Percentiles rank a stretch among this genome's conserved stretches.
Conservation (phyloP, 345 rosid genomes). For the Citrus glauca region DNA sequence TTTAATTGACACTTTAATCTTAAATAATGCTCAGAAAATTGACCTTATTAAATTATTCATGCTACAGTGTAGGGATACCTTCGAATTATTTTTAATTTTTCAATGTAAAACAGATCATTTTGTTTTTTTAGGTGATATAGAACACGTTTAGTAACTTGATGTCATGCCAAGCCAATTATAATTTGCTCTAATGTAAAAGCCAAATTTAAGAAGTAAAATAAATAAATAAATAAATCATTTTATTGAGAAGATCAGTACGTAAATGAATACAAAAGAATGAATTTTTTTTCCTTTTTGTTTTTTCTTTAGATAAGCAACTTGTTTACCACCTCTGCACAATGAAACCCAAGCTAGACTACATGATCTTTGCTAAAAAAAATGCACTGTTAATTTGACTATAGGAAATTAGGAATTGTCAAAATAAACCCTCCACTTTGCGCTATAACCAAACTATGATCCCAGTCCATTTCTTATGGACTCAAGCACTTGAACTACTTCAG, state of each 20-base stretch:
- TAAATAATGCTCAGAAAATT: background rate
- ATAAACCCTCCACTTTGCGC: constrained; percentile 7
- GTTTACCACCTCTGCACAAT: constrained; percentile 25
- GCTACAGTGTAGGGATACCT: no score
- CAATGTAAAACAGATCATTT: background rate
- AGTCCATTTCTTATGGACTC: constrained; percentile 78
- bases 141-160: background rate
- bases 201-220: background rate
- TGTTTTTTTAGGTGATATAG: background rate
- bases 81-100: no score
- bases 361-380: constrained; percentile 5
- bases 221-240: constrained; percentile 38
- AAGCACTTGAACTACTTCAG: constrained; percentile 94
- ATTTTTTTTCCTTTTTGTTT: constrained; percentile 1
- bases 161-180: background rate
- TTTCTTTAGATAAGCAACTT: constrained; percentile 14
- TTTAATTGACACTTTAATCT: background rate
- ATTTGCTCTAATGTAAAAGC: background rate
- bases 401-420: constrained; percentile 1
- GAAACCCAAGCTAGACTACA: constrained; percentile 26
- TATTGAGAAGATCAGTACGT: constrained; percentile 34
- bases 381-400: constrained; percentile 5
- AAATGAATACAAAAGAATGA: constrained; percentile 57
- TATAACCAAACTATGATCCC: constrained; percentile 36
- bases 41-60: no score